These are phyloP conservation scores for Euptelea pleiosperma DNA, from an alignment of 164 flowering plant genomes.

Conservation along the genomic window DNA sequence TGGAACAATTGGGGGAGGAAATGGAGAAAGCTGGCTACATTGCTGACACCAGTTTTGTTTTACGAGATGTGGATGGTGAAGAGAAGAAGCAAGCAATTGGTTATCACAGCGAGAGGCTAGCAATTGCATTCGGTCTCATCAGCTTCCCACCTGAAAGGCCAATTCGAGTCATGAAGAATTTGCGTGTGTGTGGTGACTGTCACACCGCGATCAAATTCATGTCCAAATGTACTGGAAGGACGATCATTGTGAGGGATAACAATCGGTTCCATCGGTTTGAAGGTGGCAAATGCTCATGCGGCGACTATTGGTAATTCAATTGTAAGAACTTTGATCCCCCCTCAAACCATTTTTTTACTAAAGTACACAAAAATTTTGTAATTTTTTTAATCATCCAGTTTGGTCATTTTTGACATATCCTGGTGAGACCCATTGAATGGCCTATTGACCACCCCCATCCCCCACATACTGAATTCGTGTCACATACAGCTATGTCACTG, in stretches of 20 bases:
- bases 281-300: constrained; percentile 81
- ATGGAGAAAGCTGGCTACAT: constrained; percentile 80
- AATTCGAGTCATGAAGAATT: constrained; percentile 86
- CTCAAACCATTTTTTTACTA: too few relatives aligned
- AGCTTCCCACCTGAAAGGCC: constrained; percentile 63
- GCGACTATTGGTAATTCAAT: constrained; percentile 76
- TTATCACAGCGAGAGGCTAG: constrained; percentile 89
- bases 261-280: constrained; percentile 88
- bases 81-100: constrained; percentile 64
- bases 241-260: constrained; percentile 75
- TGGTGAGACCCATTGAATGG: too few relatives aligned
- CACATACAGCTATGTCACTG: too few relatives aligned
- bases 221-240: constrained; percentile 69
- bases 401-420: too few relatives aligned
- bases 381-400: too few relatives aligned
- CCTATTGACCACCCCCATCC: too few relatives aligned
- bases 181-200: constrained; percentile 91
- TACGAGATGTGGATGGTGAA: constrained; percentile 53
- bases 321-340: too few relatives aligned
- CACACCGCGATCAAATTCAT: constrained; percentile 84
- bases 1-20: constrained; percentile 62
- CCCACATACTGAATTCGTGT: too few relatives aligned
- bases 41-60: constrained; percentile 68
- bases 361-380: too few relatives aligned
- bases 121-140: constrained; percentile 82